These are phyloP conservation scores for Monoraphidium neglectum DNA, from an alignment of 139 green algal species.

Conservation along the genomic window DNA sequence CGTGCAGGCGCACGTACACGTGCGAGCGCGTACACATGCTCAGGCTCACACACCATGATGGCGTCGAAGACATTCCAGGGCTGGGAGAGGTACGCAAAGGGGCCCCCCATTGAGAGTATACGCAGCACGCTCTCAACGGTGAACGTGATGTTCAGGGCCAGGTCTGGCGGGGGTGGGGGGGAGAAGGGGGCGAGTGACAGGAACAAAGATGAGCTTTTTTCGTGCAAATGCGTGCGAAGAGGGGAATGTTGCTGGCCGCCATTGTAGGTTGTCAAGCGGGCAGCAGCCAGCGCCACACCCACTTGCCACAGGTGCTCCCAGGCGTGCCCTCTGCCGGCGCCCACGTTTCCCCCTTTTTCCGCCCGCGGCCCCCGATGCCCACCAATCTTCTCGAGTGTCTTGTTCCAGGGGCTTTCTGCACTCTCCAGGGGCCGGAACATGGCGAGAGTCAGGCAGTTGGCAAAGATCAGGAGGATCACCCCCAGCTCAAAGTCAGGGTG, in stretches of 20 bases:
- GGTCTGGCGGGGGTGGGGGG: constrained; percentile 42
- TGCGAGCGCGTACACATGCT: constrained; percentile 38
- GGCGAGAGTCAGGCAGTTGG: constrained; percentile 74
- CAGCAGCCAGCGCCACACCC: no score
- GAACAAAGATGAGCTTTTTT: constrained; percentile 8
- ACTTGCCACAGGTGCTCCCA: not conserved
- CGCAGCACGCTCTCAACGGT: constrained; percentile 69
- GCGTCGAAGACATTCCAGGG: constrained; percentile 78
- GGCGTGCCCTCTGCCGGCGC: not conserved
- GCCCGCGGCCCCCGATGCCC: not conserved
- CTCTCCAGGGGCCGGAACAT: constrained; percentile 56
- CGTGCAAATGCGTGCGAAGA: no score
- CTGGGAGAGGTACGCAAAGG: constrained; percentile 48
- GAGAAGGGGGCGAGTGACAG: not conserved
- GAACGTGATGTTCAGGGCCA: constrained; percentile 75
- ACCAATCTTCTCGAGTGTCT: constrained; percentile 50
- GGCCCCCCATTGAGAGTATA: constrained; percentile 51
- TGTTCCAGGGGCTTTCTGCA: constrained; percentile 42
- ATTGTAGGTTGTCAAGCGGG: no score
- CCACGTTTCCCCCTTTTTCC: not conserved
- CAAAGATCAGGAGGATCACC: constrained; percentile 69
- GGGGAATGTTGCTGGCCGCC: no score
- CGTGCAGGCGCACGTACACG: no score
- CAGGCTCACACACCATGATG: constrained; percentile 46
- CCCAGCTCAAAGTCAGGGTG: constrained; percentile 72